Evolutionary conservation across 805 yeast species (phyloP), one percentile per base, ranked within the genome.

Genomic region (Scheffersomyces ergatensis): DNA sequence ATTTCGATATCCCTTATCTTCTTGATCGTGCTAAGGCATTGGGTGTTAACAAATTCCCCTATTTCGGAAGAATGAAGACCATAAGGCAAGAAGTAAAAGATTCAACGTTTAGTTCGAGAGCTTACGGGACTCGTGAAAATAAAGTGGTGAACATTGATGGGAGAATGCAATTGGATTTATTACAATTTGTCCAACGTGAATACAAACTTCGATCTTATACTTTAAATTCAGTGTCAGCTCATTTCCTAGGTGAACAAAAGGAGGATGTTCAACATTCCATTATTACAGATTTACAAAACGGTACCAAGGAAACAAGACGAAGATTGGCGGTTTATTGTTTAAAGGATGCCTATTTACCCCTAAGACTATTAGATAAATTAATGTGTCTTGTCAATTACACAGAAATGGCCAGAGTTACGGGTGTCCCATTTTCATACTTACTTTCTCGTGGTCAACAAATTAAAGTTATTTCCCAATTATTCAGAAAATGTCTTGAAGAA

Each of bases 391-490:
- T 95, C 45, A 93, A 93, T 57, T 93, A 93, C 64, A 92, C 97
- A 0, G 99, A 93, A 65, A 93, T 93, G 99, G 97, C 99, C 1
- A 83, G 99, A 70, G 99, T 93, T 20, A 93, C 99, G 0, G 99
- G 99, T 49, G 98, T 93, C 9, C 99, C 99, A 0, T 89, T 93
- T 55, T 85, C 97, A 1, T 92, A 82, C 57, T 73, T 93, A 46
- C 67, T 93, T 33, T 62, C 95, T 13, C 78, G 99, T 58, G 99
- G 99, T 30, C 99, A 93, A 68, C 99, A 95, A 64, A 92, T 93
- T 62, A 93, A 93, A 62, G 99, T 93, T 55, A 82, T 93, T 37
- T 90, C 98, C 0, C 99, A 93, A 66, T 71, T 93, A 36, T 93
- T 88, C 66, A 76, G 99, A 51, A 95, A 93, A 63, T 95, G 99